Evolutionary conservation across 2,329 filamentous ascomycete genomes (phyloP), one percentile per base, ranked within the genome.

Genomic region (Calycina herbarum): DNA sequence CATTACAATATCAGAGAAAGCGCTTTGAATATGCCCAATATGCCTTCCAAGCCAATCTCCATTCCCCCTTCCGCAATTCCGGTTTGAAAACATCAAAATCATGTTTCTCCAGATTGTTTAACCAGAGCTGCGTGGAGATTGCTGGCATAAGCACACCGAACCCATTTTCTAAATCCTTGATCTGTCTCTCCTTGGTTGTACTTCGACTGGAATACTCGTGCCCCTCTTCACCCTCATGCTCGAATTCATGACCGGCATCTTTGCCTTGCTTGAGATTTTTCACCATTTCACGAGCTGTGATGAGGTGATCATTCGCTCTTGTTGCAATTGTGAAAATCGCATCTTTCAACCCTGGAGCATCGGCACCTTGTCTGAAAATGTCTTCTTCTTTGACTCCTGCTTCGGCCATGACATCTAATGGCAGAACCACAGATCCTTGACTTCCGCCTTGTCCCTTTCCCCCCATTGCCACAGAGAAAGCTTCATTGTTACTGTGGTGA

Each of bases 321-420:
- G 95, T 99, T 0, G 95, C 95, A 15, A 99, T 92, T 3, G 87
- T 85, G 78, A 98, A 99, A 0, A 98, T 87, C 3, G 94, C 94
- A 77, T 99, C 94, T 67, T 91, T 88, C 20, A 98, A 82, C 0
- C 94, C 94, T 0, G 87, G 82, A 0, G 94, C 94, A n/a, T 86
- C 80, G 0, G 90, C 88, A 0, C 94, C 94, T 54, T 88, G 83
- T 8, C 94, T 86, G 66, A 96, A 91, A 0, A 99, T 89, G 56
- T 97, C 92, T 76, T 99, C 95, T 76, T 98, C 94, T 62, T 87
- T 87, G 0, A 98, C 85, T 1, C 89, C 89, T 5, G 86, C 82
- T 71, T 94, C 88, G 0, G 92, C 91, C 92, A 98, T 96, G 67
- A 97, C 81, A 76, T 98, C 94, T 17, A 98, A 80, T 0, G 95